These are phyloP conservation scores for Fusarium hostae DNA, from an alignment of 2,329 filamentous ascomycete genomes.

Conservation along the genomic window DNA sequence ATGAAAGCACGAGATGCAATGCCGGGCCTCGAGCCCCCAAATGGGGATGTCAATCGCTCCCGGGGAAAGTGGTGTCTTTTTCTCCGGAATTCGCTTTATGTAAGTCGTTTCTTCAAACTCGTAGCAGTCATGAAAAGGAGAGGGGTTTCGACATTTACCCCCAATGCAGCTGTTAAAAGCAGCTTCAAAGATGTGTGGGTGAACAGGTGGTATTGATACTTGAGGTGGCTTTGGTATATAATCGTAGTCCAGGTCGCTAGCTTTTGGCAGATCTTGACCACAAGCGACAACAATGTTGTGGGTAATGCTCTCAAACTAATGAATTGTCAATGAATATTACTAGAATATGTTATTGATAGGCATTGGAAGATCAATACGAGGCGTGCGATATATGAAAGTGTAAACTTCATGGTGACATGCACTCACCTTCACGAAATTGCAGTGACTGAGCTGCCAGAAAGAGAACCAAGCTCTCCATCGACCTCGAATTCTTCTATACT, in stretches of 20 bases:
- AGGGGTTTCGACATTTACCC: neutral
- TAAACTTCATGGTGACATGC: neutral
- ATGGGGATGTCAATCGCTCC: neutral
- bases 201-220: slow-evolving; percentile 1
- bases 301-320: slow-evolving; percentile 3
- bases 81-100: slow-evolving; percentile 15
- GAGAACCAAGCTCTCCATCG: slow-evolving; percentile 1
- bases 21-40: slow-evolving; percentile 11
- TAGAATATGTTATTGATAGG: neutral
- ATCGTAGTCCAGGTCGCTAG: slow-evolving; percentile 2
- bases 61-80: neutral
- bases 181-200: slow-evolving; percentile 14
- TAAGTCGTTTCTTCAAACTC: slow-evolving; percentile 13
- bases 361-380: too few species aligned
- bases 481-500: slow-evolving; percentile 6
- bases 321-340: neutral
- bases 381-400: neutral
- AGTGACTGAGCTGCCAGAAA: slow-evolving; percentile 19
- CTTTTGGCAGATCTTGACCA: slow-evolving; percentile 2
- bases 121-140: slow-evolving; percentile 12
- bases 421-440: slow-evolving; percentile 16
- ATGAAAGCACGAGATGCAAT: slow-evolving; percentile 11
- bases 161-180: slow-evolving; percentile 8
- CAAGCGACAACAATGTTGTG: slow-evolving; percentile 9
- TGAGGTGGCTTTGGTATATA: slow-evolving; percentile 13